Conservation (phyloP, 345 rosid genomes). For the Pistacia integerrima region DNA sequence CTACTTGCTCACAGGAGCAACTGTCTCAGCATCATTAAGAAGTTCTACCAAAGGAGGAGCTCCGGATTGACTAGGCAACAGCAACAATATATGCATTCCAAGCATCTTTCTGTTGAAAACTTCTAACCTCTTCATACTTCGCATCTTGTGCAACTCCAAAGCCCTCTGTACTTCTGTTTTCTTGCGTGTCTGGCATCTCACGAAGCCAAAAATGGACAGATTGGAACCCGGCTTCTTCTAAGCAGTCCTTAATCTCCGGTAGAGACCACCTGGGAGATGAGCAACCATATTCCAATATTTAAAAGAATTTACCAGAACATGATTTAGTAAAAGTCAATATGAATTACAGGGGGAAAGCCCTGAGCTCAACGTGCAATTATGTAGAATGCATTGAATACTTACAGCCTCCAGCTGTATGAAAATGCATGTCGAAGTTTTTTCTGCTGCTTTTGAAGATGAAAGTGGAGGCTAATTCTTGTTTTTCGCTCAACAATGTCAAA, state of each 20-base stretch:
- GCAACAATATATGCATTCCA: slow-evolving; percentile 93
- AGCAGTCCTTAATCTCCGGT: slow-evolving; percentile 85
- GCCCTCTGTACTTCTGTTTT: slow-evolving; percentile 60
- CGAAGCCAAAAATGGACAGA: slow-evolving; percentile 86
- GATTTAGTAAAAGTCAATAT: background rate
- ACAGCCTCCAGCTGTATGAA: slow-evolving; percentile 94
- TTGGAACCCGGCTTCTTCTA: slow-evolving; percentile 85
- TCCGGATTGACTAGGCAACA: slow-evolving; percentile 34
- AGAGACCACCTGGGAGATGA: slow-evolving; percentile 68
- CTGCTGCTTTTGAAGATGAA: slow-evolving; percentile 74
- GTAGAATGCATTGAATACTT: slow-evolving; percentile 31
- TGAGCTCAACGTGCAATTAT: background rate
- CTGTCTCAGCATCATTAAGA: slow-evolving; percentile 6
- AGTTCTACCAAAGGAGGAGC: background rate
- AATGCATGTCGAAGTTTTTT: slow-evolving; percentile 79
- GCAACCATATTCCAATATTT: background rate
- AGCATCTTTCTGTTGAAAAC: slow-evolving; percentile 75
- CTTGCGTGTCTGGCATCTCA: slow-evolving; percentile 71
- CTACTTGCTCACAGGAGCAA: background rate
- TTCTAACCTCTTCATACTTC: slow-evolving; percentile 72
- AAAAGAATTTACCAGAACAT: background rate
- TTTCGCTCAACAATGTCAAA: slow-evolving; percentile 73
- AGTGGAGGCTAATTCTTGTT: slow-evolving; percentile 89
- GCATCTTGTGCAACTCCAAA: slow-evolving; percentile 66
- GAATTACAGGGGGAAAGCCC: background rate